Evolutionary conservation across 2,329 filamentous ascomycete species (phyloP).

Genomic region (Xylariaceae sp.): DNA sequence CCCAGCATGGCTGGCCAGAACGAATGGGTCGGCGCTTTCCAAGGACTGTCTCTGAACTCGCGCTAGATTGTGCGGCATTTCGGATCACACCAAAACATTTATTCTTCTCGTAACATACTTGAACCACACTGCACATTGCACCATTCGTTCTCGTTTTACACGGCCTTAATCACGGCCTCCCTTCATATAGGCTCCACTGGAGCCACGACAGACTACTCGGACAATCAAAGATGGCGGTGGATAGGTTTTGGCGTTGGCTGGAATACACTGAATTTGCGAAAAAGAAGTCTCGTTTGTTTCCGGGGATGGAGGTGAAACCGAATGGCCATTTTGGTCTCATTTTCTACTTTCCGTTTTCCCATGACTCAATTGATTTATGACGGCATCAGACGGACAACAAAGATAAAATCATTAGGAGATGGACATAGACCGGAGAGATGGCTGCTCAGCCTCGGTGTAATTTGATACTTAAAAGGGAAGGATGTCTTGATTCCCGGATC

Average conservation of each 20-base stretch:
- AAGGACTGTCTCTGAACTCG: slow-evolving; percentile 68
- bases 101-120: slow-evolving; percentile 29
- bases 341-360: slow-evolving; percentile 10
- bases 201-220: slow-evolving; percentile 12
- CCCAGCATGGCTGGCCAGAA: slow-evolving; percentile 38
- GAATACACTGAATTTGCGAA: slow-evolving; percentile 17
- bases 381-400: slow-evolving; percentile 27
- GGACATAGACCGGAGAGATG: slow-evolving; percentile 25
- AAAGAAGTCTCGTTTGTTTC: slow-evolving; percentile 17
- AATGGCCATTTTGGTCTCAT: slow-evolving; percentile 2
- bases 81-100: slow-evolving; percentile 8
- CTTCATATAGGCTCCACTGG: slow-evolving; percentile 4
- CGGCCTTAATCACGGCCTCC: too few species aligned
- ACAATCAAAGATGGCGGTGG: slow-evolving; percentile 21
- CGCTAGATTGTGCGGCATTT: slow-evolving; percentile 31
- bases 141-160: not conserved
- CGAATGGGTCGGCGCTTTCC: slow-evolving; percentile 63
- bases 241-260: slow-evolving; percentile 24
- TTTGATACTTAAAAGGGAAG: slow-evolving; percentile 20
- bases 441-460: slow-evolving; percentile 27
- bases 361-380: slow-evolving; percentile 28
- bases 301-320: slow-evolving; percentile 18
- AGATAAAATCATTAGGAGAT: slow-evolving; percentile 28
- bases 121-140: slow-evolving; percentile 11
- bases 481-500: slow-evolving; percentile 5